Conservation (phyloP, 768 basidiomycete genomes). For the Amanita subjunquillea region DNA sequence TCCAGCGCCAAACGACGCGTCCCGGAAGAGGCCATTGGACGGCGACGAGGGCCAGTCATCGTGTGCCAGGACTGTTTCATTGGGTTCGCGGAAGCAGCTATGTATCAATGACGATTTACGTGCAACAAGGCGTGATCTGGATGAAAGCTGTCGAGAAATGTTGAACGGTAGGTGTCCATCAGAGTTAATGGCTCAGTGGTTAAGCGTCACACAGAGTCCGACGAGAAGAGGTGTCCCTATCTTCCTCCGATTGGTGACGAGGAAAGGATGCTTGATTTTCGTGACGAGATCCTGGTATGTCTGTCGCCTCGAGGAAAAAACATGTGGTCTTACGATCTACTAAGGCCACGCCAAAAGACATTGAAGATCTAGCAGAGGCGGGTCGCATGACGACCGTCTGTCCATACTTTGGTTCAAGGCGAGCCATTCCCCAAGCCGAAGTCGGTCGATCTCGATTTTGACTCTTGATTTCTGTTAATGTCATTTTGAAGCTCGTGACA, state of each 20-base stretch:
- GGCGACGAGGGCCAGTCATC: conserved; percentile 18
- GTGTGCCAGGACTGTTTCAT: conserved; percentile 58
- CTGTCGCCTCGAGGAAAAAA: background rate
- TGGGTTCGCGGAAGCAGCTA: conserved; percentile 85
- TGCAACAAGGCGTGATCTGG: conserved; percentile 55
- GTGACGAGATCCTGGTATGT: conserved; percentile 77
- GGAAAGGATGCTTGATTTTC: conserved; percentile 62
- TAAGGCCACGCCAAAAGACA: conserved; percentile 85
- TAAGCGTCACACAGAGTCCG: conserved; percentile 34
- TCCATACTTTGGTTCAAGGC: conserved; percentile 87
- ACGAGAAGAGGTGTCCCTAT: conserved; percentile 62
- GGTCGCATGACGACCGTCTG: conserved; percentile 68
- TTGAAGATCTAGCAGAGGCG: conserved; percentile 77
- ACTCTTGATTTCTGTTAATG: background rate
- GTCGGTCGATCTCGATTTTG: conserved; percentile 22
- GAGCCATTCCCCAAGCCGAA: conserved; percentile 86
- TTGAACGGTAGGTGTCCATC: conserved; percentile 41
- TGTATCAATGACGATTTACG: conserved; percentile 84
- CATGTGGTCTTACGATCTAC: background rate
- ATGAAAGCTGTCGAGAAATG: conserved; percentile 82
- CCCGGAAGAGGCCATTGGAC: conserved; percentile 13
- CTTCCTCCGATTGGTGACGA: conserved; percentile 68
- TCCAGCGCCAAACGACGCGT: conserved; percentile 9
- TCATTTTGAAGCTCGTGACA: conserved; percentile 57
- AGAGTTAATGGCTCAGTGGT: background rate